phyloP scores from a whole-genome alignment of 2,329 filamentous ascomycete species.

The Cladosporium oxysporum region DNA sequence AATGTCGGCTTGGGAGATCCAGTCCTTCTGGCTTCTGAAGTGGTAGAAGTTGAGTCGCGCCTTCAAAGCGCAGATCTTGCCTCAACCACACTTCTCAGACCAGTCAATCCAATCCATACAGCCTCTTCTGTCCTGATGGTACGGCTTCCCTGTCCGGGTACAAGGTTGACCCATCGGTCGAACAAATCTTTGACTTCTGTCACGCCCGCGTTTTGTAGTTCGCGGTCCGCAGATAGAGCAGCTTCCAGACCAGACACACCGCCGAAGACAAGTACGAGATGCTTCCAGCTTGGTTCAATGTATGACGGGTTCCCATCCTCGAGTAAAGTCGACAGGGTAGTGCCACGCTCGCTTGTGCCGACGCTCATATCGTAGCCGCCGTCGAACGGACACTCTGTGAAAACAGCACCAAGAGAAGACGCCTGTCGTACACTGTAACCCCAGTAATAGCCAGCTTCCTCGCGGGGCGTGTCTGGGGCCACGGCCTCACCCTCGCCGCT shows the following conservation, averaged over 20 bases:
- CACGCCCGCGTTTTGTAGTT: conserved; percentile 63
- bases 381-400: conserved; percentile 73
- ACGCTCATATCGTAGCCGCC: conserved; percentile 81
- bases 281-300: conserved; percentile 50
- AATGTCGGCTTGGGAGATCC: background rate
- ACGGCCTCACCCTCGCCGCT: conserved; percentile 44
- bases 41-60: background rate
- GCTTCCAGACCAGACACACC: conserved; percentile 78
- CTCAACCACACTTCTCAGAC: conserved; percentile 54
- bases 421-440: conserved; percentile 73
- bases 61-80: conserved; percentile 23
- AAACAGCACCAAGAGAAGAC: conserved; percentile 67
- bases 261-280: conserved; percentile 77
- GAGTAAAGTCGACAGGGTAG: conserved; percentile 33
- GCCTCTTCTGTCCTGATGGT: conserved; percentile 85
- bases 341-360: conserved; percentile 78
- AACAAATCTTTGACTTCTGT: conserved; percentile 69
- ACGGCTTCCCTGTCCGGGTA: conserved; percentile 77
- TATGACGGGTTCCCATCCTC: conserved; percentile 50
- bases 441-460: conserved; percentile 83
- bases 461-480: conserved; percentile 67
- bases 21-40: background rate
- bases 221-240: conserved; percentile 64
- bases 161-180: conserved; percentile 80
- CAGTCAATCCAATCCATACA: conserved; percentile 72